Conservation (phyloP, 2,329 filamentous ascomycete genomes). For the Stagonosporopsis rhizophila region DNA sequence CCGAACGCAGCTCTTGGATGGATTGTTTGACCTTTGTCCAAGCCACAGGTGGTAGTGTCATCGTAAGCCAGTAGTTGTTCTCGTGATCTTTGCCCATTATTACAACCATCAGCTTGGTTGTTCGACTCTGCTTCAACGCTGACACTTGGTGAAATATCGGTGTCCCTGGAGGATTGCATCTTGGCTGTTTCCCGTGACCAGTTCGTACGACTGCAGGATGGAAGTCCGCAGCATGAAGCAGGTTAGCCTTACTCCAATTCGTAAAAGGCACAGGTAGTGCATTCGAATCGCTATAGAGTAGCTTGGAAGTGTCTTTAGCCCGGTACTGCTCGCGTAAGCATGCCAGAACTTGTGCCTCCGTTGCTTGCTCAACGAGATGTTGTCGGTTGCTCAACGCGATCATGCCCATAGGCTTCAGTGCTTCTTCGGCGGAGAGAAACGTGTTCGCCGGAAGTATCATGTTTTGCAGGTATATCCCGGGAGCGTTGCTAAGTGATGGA, state of each 20-base stretch:
- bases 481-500: slow-evolving; percentile 22
- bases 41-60: not conserved
- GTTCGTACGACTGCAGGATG: not conserved
- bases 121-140: not conserved
- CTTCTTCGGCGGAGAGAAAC: not conserved
- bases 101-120: not conserved
- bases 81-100: not conserved
- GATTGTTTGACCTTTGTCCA: not conserved
- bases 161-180: not conserved
- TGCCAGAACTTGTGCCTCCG: not conserved
- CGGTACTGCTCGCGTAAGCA: not conserved
- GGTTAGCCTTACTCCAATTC: not conserved
- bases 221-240: not conserved
- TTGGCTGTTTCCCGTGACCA: not conserved
- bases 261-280: not conserved
- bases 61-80: not conserved
- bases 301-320: not conserved
- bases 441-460: not conserved
- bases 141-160: not conserved
- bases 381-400: not conserved
- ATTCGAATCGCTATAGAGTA: not conserved
- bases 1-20: not conserved
- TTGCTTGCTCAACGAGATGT: not conserved
- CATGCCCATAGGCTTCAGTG: not conserved
- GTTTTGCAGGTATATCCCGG: slow-evolving; percentile 17